A percentile compares a stretch with the other conserved stretches of the same genome.
Evolutionary conservation across 139 green algal genomes (phyloP).

Genomic region (Marvania coccoides): DNA sequence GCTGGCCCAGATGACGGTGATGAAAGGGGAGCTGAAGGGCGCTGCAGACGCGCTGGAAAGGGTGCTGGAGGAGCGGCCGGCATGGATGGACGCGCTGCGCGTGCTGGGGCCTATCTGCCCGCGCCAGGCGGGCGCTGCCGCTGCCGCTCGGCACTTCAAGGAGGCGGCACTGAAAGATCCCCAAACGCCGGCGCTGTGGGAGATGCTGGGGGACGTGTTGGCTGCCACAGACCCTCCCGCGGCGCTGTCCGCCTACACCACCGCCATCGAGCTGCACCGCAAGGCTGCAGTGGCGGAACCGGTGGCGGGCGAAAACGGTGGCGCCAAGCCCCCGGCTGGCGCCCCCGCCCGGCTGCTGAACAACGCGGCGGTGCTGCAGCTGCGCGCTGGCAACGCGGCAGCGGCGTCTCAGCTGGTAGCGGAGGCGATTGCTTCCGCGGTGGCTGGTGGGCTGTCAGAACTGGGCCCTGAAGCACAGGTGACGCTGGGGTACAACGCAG

Average conservation of each 20-base stretch:
- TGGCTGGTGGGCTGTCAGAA: background rate
- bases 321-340: background rate
- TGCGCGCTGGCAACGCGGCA: slow-evolving; percentile 37
- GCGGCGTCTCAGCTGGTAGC: slow-evolving; percentile 34
- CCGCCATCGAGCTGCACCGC: slow-evolving; percentile 39
- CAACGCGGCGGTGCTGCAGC: slow-evolving; percentile 72
- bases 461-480: slow-evolving; percentile 21
- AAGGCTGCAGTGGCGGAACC: slow-evolving; percentile 7
- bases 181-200: slow-evolving; percentile 55
- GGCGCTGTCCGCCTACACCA: slow-evolving; percentile 47
- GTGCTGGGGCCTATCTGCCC: slow-evolving; percentile 29
- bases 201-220: slow-evolving; percentile 75
- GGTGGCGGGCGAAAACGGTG: background rate
- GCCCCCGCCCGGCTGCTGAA: slow-evolving; percentile 66
- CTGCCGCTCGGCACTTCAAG: slow-evolving; percentile 29
- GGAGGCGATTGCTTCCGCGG: slow-evolving; percentile 23
- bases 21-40: slow-evolving; percentile 39
- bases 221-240: slow-evolving; percentile 44
- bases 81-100: slow-evolving; percentile 58
- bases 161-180: slow-evolving; percentile 29
- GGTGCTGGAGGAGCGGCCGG: slow-evolving; percentile 45
- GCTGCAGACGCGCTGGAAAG: slow-evolving; percentile 60
- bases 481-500: slow-evolving; percentile 77
- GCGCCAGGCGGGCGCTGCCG: slow-evolving; percentile 28
- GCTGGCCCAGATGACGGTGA: slow-evolving; percentile 61